These are phyloP conservation scores for Penicillium freii DNA, from an alignment of 2,329 filamentous ascomycete genomes.

Conservation along the genomic window DNA sequence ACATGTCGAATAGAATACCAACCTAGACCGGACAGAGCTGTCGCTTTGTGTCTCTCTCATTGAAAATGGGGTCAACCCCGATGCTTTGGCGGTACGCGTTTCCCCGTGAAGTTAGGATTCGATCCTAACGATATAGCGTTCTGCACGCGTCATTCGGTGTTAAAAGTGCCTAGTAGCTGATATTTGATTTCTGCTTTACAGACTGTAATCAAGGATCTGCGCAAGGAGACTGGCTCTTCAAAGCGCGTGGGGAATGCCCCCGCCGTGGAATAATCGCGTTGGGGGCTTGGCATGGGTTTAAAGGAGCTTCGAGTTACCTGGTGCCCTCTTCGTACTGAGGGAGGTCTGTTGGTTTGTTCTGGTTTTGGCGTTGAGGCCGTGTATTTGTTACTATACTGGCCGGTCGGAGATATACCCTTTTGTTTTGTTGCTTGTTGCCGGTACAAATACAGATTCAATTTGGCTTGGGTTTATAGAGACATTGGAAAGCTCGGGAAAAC, in stretches of 20 bases:
- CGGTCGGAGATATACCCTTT: constrained; percentile 20
- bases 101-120: background rate
- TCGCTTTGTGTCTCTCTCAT: constrained; percentile 96
- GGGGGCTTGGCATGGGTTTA: background rate
- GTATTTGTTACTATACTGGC: background rate
- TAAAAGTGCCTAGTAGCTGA: constrained; percentile 4
- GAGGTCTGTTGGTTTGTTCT: background rate
- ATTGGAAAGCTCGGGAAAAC: background rate
- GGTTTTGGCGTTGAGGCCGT: constrained; percentile 13
- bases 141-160: background rate
- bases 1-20: constrained; percentile 69
- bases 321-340: background rate
- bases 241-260: constrained; percentile 27
- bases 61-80: constrained; percentile 94
- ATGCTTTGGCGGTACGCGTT: constrained; percentile 79
- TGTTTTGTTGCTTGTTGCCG: constrained; percentile 6
- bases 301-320: background rate
- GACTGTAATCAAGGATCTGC: constrained; percentile 49
- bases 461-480: background rate
- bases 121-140: background rate
- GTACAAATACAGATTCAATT: constrained; percentile 12
- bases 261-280: constrained; percentile 14
- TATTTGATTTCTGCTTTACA: constrained; percentile 16
- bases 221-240: constrained; percentile 38
- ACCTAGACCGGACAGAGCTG: constrained; percentile 84